Evolutionary conservation across 768 basidiomycete species (phyloP).

Genomic region (Lepiota venenata): DNA sequence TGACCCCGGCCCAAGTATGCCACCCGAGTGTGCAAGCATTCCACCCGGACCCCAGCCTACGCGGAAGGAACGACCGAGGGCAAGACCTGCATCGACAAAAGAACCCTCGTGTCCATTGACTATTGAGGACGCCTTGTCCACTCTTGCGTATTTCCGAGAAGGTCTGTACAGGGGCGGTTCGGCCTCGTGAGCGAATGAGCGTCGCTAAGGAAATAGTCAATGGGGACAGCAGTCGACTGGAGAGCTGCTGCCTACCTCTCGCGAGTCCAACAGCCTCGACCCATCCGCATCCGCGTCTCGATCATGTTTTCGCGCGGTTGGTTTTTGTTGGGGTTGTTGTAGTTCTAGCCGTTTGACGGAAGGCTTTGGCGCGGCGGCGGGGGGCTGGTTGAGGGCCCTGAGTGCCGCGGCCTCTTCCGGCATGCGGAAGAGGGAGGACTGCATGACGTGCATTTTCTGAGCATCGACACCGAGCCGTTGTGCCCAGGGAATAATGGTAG

Average conservation of each 20-base stretch:
- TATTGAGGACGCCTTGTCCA: slow-evolving; percentile 64
- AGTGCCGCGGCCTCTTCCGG: slow-evolving; percentile 71
- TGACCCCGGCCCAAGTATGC: slow-evolving; percentile 56
- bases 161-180: slow-evolving; percentile 67
- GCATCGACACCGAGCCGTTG: slow-evolving; percentile 75
- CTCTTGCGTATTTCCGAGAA: slow-evolving; percentile 77
- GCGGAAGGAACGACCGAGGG: slow-evolving; percentile 83
- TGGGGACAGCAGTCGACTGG: slow-evolving; percentile 5
- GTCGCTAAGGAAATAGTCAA: slow-evolving; percentile 43
- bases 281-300: slow-evolving; percentile 77
- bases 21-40: slow-evolving; percentile 71
- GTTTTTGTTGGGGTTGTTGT: slow-evolving; percentile 33
- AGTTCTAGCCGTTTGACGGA: slow-evolving; percentile 29
- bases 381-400: slow-evolving; percentile 45
- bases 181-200: slow-evolving; percentile 75
- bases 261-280: slow-evolving; percentile 45
- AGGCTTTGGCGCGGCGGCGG: slow-evolving; percentile 20
- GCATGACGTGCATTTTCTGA: slow-evolving; percentile 92
- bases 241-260: slow-evolving; percentile 45
- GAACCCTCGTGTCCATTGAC: slow-evolving; percentile 62
- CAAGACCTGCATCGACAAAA: slow-evolving; percentile 78
- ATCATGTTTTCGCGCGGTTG: slow-evolving; percentile 65
- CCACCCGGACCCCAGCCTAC: slow-evolving; percentile 90
- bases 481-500: slow-evolving; percentile 66
- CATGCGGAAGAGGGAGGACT: slow-evolving; percentile 78